These are phyloP conservation scores for Penicillium malachiteum DNA, from an alignment of 495 filamentous ascomycete species.

Conservation along the genomic window DNA sequence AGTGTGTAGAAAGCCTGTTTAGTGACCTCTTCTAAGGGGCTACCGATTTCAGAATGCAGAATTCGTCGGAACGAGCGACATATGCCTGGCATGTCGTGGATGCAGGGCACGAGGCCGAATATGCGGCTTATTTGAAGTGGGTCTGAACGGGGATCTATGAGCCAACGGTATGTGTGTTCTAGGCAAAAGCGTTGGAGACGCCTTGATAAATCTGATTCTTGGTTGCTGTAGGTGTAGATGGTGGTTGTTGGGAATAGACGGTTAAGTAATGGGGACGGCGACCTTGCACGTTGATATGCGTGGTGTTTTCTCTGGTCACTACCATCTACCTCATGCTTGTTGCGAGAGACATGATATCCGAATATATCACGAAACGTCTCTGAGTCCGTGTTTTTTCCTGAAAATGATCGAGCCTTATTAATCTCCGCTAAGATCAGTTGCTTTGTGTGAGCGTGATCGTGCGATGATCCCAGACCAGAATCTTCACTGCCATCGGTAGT, in stretches of 20 bases:
- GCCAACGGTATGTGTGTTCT: constrained; percentile 62
- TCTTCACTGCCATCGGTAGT: not conserved
- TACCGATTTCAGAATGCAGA: constrained; percentile 21
- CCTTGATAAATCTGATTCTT: constrained; percentile 70
- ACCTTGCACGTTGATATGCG: not conserved
- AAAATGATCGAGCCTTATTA: not conserved
- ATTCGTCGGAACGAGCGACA: constrained; percentile 39
- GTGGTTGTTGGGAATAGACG: constrained; percentile 25
- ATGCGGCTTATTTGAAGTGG: constrained; percentile 51
- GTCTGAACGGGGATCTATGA: constrained; percentile 53
- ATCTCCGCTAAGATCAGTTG: constrained; percentile 22
- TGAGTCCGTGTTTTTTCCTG: not conserved
- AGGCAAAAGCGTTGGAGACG: constrained; percentile 64
- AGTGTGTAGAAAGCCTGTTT: constrained; percentile 62
- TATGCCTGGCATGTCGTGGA: constrained; percentile 52
- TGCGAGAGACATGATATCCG: constrained; percentile 21
- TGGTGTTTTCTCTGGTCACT: not conserved
- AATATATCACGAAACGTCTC: constrained; percentile 9
- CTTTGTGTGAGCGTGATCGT: constrained; percentile 13
- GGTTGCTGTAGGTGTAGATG: constrained; percentile 39
- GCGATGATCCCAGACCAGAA: not conserved
- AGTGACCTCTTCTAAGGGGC: constrained; percentile 45
- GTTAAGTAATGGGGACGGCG: constrained; percentile 23
- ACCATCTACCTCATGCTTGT: not conserved
- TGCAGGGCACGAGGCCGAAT: constrained; percentile 68